phyloP scores from a whole-genome alignment of 2,329 filamentous ascomycete species.

The Colletotrichum tropicicola region DNA sequence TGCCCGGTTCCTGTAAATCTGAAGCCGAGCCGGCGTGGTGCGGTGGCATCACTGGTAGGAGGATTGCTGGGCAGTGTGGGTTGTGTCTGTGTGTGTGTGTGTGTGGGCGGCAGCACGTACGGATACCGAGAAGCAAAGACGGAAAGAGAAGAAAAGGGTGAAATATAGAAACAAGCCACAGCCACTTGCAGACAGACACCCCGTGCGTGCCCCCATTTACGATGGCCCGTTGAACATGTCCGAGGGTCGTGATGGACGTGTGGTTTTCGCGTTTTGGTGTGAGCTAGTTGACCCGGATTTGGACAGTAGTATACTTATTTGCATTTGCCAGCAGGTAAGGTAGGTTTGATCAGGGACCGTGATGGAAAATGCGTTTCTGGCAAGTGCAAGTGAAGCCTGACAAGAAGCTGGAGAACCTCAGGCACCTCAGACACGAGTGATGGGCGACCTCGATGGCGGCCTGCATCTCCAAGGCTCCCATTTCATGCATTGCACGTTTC shows the following conservation, averaged over 20 bases:
- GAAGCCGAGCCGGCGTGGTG: constrained; percentile 18
- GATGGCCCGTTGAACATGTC: too few species aligned
- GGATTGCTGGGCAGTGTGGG: neutral
- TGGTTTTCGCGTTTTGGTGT: constrained; percentile 28
- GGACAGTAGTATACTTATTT: too few species aligned
- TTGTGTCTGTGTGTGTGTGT: neutral
- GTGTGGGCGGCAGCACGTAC: neutral
- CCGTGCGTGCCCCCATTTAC: too few species aligned
- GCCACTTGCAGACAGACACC: neutral
- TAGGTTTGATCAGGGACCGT: neutral
- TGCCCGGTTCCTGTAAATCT: constrained; percentile 3
- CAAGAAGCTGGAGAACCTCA: too few species aligned
- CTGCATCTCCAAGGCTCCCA: neutral
- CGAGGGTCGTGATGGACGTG: constrained; percentile 20
- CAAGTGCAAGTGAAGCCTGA: too few species aligned
- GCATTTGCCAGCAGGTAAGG: neutral
- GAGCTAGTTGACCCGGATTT: neutral
- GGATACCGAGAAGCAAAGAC: neutral
- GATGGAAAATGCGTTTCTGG: neutral
- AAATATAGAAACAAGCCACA: neutral
- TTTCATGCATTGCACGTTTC: neutral
- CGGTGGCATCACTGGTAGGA: neutral
- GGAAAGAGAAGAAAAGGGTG: neutral
- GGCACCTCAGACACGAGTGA: too few species aligned
- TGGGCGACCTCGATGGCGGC: neutral